Base-by-base conservation (phyloP, 306 rosid genomes). In the Sicyos baderoa region DNA sequence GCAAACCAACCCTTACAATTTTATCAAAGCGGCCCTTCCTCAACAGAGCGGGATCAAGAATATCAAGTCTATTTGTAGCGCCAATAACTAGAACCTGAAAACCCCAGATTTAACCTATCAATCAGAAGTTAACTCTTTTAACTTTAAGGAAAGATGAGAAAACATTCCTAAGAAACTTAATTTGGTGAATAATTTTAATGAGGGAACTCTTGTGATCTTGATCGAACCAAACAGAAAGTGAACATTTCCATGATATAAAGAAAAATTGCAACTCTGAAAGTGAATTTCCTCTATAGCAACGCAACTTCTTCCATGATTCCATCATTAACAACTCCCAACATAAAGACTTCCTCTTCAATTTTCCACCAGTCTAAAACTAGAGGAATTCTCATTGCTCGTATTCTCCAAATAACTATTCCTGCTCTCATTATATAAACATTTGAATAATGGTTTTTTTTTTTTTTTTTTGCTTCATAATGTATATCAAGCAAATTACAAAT, bases 11-110 rank as follows among this genome's bases (percentile, higher is more conserved):
- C 82, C 98, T 88, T 51, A 92, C 82, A 80, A 92, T 92, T 89
- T 92, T 92, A 80, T 92, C 98, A 80, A 92, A 92, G 81, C 98
- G 98, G 35, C 98, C 98, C 85, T 92, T 92, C 79, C 98, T 86
- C 84, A 92, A 75, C 40, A 92, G 78, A 71, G 98, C 96, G 72
- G 98, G 98, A 86, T 92, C 98, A 23, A 92, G 89, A 77, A 92
- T 92, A 84, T 92, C 98, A 78, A 92, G 76, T 85, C 98, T 87
- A 85, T 92, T 92, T 72, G 98, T 92, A 66, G 98, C 98, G 76
- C 98, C 98, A 76, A 92, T 92, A 53, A 92, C 91, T 17, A 92
- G 85, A 79, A 92, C 98, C 98, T 92, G 84, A 82, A 60, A 75
- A 82, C 76, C 69, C 60, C 79, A 74, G 76, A 69, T 68, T 86